These are phyloP conservation scores for Phytophthora sansomeana DNA, from an alignment of 352 stramenopile species.

Conservation along the genomic window DNA sequence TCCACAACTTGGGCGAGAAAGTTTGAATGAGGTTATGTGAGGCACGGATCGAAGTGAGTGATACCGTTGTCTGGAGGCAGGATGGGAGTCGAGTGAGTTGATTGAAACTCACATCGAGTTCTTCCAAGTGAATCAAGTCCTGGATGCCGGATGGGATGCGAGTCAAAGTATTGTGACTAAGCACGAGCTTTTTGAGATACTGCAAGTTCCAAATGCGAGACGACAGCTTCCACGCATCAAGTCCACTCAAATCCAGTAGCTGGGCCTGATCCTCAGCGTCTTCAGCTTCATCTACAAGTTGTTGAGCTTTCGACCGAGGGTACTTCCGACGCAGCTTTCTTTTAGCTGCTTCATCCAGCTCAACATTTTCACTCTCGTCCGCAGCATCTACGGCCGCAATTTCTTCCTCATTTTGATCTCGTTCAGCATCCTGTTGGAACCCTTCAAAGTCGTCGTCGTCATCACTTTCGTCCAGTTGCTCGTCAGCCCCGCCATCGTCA, in stretches of 20 bases:
- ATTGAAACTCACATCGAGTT: slow-evolving; percentile 71
- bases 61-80: slow-evolving; percentile 69
- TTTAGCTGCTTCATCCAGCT: slow-evolving; percentile 36
- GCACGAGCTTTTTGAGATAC: slow-evolving; percentile 45
- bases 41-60: slow-evolving; percentile 52
- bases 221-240: slow-evolving; percentile 64
- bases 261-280: slow-evolving; percentile 35
- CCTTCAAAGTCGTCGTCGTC: slow-evolving; percentile 49
- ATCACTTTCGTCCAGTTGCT: slow-evolving; percentile 27
- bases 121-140: slow-evolving; percentile 61
- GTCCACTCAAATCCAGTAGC: slow-evolving; percentile 55
- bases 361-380: slow-evolving; percentile 23
- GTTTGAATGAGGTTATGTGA: slow-evolving; percentile 64
- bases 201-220: slow-evolving; percentile 79
- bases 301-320: slow-evolving; percentile 66
- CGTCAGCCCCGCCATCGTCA: slow-evolving; percentile 23
- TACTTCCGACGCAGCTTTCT: slow-evolving; percentile 44
- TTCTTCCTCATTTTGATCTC: slow-evolving; percentile 36
- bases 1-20: slow-evolving; percentile 78
- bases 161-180: slow-evolving; percentile 60
- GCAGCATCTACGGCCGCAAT: slow-evolving; percentile 3
- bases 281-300: slow-evolving; percentile 61
- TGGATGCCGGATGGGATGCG: slow-evolving; percentile 79
- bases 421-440: slow-evolving; percentile 34
- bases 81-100: slow-evolving; percentile 63